Percentiles rank a stretch among this genome's conserved stretches.
These are phyloP conservation scores for Sextonia rubra DNA, from an alignment of 164 flowering plant species.

Conservation along the genomic window DNA sequence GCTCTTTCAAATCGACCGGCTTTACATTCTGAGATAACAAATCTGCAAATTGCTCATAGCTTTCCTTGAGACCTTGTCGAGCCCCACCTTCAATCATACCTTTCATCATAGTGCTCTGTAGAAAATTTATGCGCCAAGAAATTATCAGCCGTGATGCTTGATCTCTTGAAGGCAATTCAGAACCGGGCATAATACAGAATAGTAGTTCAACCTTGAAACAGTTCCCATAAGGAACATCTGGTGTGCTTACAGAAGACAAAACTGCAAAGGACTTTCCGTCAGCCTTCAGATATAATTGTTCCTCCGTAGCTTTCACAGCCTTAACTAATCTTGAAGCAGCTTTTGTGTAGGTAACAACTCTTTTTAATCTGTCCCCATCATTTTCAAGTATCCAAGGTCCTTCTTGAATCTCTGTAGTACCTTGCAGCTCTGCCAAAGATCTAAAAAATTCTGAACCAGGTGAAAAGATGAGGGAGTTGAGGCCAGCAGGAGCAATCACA, in stretches of 20 bases:
- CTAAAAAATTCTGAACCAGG: conserved; percentile 55
- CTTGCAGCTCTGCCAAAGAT: conserved; percentile 58
- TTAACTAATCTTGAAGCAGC: conserved; percentile 66
- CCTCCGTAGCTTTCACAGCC: conserved; percentile 86
- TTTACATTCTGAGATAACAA: conserved; percentile 52
- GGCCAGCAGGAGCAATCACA: conserved; percentile 51
- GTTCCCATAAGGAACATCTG: conserved; percentile 80
- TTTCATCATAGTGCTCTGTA: conserved; percentile 94
- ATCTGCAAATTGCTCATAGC: conserved; percentile 51
- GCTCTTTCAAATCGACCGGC: conserved; percentile 53
- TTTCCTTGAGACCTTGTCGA: conserved; percentile 76
- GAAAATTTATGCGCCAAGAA: conserved; percentile 88
- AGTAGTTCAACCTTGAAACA: conserved; percentile 69
- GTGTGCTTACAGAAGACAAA: conserved; percentile 65
- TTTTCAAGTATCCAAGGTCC: conserved; percentile 77
- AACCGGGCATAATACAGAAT: conserved; percentile 78
- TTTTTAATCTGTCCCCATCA: conserved; percentile 51
- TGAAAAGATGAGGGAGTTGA: conserved; percentile 66
- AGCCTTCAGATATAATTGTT: conserved; percentile 77
- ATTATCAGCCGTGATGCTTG: conserved; percentile 63
- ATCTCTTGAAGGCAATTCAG: conserved; percentile 75
- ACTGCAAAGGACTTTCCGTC: conserved; percentile 77
- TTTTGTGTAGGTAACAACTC: conserved; percentile 58
- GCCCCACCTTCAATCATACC: conserved; percentile 94
- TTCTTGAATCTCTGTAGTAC: conserved; percentile 59